Conservation (phyloP, 257 asterid species). For the Fraxinus cuspidata region DNA sequence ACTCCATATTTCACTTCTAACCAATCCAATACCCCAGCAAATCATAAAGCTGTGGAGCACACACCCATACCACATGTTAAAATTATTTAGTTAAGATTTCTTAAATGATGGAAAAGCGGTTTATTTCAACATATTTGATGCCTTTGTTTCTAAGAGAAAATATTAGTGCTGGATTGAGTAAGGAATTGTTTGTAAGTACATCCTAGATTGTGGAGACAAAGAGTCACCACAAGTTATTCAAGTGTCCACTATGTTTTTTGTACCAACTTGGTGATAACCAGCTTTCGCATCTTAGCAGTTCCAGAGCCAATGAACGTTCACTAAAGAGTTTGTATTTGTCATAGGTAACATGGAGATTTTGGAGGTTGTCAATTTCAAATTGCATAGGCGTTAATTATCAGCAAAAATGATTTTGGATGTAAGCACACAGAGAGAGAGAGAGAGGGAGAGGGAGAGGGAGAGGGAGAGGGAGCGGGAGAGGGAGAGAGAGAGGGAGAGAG, state of each 20-base stretch:
- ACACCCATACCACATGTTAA: not conserved
- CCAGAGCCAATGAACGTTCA: not conserved
- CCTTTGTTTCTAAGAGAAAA: not conserved
- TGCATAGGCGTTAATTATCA: not conserved
- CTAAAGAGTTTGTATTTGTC: constrained; percentile 2
- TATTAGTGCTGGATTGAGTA: not conserved
- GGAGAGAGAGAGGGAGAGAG: too few relatives aligned
- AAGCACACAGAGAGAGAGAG: not conserved
- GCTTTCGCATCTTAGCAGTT: not conserved
- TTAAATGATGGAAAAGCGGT: not conserved
- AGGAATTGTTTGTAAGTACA: not conserved
- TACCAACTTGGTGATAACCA: not conserved
- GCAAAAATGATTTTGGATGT: not conserved
- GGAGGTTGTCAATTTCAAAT: not conserved
- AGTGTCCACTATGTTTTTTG: not conserved
- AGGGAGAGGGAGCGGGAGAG: too few relatives aligned
- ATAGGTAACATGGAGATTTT: not conserved
- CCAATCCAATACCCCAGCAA: not conserved
- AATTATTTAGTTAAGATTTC: not conserved
- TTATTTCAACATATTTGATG: not conserved
- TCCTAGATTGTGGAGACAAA: not conserved
- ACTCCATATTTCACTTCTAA: not conserved
- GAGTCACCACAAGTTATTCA: not conserved
- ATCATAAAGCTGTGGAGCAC: constrained; percentile 1
- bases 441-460: too few relatives aligned